These are phyloP conservation scores for Gossypium herbaceum DNA, from an alignment of 345 rosid genomes.

Conservation along the genomic window DNA sequence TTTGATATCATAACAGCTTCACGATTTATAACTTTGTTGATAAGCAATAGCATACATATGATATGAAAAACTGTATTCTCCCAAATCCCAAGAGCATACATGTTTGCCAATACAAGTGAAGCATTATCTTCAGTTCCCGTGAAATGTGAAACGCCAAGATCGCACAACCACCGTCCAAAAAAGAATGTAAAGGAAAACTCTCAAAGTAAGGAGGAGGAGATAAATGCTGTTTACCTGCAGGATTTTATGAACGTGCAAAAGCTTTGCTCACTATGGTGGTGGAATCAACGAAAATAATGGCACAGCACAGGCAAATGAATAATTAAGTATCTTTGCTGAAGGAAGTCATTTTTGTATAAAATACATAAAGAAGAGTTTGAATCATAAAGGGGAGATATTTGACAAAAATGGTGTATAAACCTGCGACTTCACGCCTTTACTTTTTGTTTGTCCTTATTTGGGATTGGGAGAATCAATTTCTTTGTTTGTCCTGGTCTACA, in stretches of 20 bases:
- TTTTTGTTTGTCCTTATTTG: constrained; percentile 20
- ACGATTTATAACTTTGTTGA: background rate
- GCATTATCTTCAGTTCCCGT: no score
- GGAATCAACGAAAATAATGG: background rate
- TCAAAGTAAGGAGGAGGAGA: background rate
- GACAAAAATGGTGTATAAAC: background rate
- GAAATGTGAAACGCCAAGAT: background rate
- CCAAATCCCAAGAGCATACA: no score
- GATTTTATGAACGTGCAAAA: background rate
- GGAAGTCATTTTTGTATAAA: background rate
- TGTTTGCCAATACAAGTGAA: background rate
- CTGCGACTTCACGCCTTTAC: constrained; percentile 11
- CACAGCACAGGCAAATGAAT: background rate
- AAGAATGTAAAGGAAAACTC: no score
- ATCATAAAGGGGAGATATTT: background rate
- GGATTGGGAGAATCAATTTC: constrained; percentile 8
- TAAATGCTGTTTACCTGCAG: background rate
- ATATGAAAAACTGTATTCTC: background rate
- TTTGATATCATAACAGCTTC: background rate
- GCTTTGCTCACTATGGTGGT: background rate
- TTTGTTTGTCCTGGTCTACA: background rate
- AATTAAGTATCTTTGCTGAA: no score
- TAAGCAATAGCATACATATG: background rate
- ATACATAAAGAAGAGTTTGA: background rate
- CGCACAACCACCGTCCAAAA: no score